Evolutionary conservation across 768 basidiomycete species (phyloP).

Genomic region (Boletellus sp.): DNA sequence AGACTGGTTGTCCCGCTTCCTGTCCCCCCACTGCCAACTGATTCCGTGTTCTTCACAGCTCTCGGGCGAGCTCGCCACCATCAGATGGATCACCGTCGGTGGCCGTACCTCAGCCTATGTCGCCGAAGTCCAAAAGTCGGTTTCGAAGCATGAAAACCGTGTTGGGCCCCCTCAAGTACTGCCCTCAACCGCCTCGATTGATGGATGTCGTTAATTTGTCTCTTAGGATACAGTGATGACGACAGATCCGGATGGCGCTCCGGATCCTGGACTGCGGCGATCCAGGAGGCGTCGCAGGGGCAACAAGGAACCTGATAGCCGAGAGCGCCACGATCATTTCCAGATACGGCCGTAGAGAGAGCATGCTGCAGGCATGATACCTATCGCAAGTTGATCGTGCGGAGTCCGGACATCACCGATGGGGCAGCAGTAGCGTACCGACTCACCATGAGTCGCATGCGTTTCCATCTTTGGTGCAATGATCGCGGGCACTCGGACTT

Average conservation of each 20-base stretch:
- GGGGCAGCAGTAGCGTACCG: neutral
- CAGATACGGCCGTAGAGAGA: no score
- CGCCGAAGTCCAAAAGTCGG: constrained; percentile 50
- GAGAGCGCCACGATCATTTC: neutral
- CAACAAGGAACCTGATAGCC: neutral
- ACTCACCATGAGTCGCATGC: no score
- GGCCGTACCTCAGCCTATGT: constrained; percentile 77
- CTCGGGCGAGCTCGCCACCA: constrained; percentile 64
- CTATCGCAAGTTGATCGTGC: neutral
- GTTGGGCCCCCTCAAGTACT: neutral
- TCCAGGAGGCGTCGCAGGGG: constrained; percentile 10
- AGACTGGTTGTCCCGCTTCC: constrained; percentile 39
- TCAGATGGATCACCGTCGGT: constrained; percentile 72
- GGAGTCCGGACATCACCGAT: neutral
- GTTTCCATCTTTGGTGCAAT: no score
- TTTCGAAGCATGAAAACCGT: constrained; percentile 5
- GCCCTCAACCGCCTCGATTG: neutral
- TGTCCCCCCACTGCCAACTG: neutral
- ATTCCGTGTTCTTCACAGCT: constrained; percentile 41
- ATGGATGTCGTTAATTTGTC: neutral
- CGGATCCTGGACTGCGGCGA: neutral
- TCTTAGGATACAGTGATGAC: neutral
- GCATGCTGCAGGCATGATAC: no score
- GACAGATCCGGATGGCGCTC: neutral
- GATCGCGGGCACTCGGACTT: no score